Percentiles rank a stretch among this genome's conserved stretches.
phyloP scores from a whole-genome alignment of 257 asterid genomes.

The Salvia splendens region DNA sequence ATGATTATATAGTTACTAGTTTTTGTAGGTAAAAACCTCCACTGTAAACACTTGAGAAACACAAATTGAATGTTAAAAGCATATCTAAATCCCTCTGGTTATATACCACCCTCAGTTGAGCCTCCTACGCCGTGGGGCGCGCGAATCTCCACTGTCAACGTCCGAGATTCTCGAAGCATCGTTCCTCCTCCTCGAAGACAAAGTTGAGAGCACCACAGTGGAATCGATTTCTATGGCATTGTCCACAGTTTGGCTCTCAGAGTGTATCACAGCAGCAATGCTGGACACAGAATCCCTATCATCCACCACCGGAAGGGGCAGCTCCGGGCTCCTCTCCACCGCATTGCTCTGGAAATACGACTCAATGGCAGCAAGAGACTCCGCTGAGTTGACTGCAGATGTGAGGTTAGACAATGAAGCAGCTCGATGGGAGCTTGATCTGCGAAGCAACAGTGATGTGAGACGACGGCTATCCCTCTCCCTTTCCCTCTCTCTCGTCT shows the following conservation, averaged over 20 bases:
- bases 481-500: conserved; percentile 28
- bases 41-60: too few relatives aligned
- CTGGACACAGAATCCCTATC: conserved; percentile 94
- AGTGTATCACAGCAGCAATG: conserved; percentile 96
- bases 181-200: conserved; percentile 81
- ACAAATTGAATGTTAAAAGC: background rate
- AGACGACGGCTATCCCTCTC: conserved; percentile 50
- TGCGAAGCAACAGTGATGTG: conserved; percentile 56
- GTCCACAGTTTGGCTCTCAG: conserved; percentile 92
- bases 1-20: conserved; percentile 23
- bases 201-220: conserved; percentile 72
- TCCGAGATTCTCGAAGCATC: conserved; percentile 80
- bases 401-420: conserved; percentile 52
- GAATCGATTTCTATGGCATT: conserved; percentile 89
- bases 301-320: conserved; percentile 55
- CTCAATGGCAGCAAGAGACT: conserved; percentile 57
- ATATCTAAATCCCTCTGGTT: conserved; percentile 16
- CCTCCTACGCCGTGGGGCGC: conserved; percentile 90
- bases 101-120: conserved; percentile 44
- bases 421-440: conserved; percentile 69
- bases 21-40: conserved; percentile 1
- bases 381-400: conserved; percentile 43
- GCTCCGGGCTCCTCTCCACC: conserved; percentile 56
- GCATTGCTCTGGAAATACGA: conserved; percentile 56
- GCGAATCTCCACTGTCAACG: conserved; percentile 94